A percentile compares a stretch with the other conserved stretches of the same genome.
These are phyloP conservation scores for Tremellales sp. DNA, from an alignment of 1,284 basidiomycete genomes.

Conservation along the genomic window DNA sequence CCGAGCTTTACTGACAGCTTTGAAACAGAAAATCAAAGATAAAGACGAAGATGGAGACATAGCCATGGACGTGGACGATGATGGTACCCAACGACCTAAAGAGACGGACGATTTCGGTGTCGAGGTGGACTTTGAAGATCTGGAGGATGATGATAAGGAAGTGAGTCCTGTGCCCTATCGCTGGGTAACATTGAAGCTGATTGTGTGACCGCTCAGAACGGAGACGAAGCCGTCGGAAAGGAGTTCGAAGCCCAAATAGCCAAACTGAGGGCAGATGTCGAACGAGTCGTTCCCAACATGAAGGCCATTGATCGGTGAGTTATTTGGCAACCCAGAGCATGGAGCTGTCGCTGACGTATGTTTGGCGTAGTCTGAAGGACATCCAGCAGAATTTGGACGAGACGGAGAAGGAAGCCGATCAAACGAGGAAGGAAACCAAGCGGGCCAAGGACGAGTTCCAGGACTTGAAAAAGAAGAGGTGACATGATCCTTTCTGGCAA, in stretches of 20 bases:
- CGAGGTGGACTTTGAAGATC: constrained; percentile 75
- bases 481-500: constrained; percentile 17
- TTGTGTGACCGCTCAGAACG: constrained; percentile 53
- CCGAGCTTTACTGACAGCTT: constrained; percentile 2
- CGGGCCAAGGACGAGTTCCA: constrained; percentile 85
- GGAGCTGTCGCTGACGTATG: constrained; percentile 3
- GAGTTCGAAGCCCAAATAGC: constrained; percentile 74
- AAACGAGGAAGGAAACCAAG: constrained; percentile 71
- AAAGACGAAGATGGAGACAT: too few species aligned
- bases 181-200: not conserved
- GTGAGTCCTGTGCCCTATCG: constrained; percentile 43
- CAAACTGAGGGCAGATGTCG: constrained; percentile 76
- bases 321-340: not conserved
- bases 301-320: constrained; percentile 85
- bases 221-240: constrained; percentile 62
- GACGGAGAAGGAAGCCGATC: constrained; percentile 57
- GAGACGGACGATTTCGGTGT: constrained; percentile 80
- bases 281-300: constrained; percentile 92
- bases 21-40: too few species aligned
- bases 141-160: constrained; percentile 80
- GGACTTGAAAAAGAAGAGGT: constrained; percentile 79
- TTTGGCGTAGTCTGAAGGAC: constrained; percentile 68
- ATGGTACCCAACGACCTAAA: constrained; percentile 67
- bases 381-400: constrained; percentile 64
- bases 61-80: constrained; percentile 78